Percentiles rank a stretch among this genome's conserved stretches.
Conservation (phyloP, 179 eudicot species). For the Beta lomatogona region DNA sequence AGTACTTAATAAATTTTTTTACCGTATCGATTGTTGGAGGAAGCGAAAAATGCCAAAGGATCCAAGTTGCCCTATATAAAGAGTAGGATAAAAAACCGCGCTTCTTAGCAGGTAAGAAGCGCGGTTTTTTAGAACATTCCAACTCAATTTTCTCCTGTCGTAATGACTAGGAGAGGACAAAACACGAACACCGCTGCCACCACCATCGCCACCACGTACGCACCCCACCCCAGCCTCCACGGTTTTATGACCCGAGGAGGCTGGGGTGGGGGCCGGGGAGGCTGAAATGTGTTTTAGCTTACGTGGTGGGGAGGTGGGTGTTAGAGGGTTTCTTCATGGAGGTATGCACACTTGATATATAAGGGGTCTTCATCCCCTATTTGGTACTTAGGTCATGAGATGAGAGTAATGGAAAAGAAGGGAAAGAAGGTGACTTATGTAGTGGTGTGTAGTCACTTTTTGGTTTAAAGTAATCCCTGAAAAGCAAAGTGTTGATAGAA, state of each 20-base stretch:
- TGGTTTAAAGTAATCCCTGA: conserved; percentile 30
- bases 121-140: conserved; percentile 11
- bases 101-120: not conserved
- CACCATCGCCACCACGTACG: not conserved
- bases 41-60: conserved; percentile 49
- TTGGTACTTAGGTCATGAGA: conserved; percentile 20
- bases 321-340: conserved; percentile 32
- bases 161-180: conserved; percentile 25
- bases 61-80: conserved; percentile 46
- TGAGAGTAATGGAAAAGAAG: conserved; percentile 24
- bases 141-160: conserved; percentile 27
- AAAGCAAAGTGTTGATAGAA: conserved; percentile 27
- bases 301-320: conserved; percentile 22
- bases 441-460: conserved; percentile 42
- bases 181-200: conserved; percentile 16
- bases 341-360: conserved; percentile 25
- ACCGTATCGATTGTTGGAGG: conserved; percentile 20
- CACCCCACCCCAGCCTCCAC: conserved; percentile 17
- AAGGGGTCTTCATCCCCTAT: conserved; percentile 15
- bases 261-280: conserved; percentile 5
- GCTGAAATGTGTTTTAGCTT: not conserved
- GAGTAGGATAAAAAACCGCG: conserved; percentile 15
- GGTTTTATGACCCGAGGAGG: not conserved
- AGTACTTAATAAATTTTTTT: not conserved
- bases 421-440: conserved; percentile 26